phyloP scores from a whole-genome alignment of 352 stramenopile species.

The Phytophthora pinifolia region DNA sequence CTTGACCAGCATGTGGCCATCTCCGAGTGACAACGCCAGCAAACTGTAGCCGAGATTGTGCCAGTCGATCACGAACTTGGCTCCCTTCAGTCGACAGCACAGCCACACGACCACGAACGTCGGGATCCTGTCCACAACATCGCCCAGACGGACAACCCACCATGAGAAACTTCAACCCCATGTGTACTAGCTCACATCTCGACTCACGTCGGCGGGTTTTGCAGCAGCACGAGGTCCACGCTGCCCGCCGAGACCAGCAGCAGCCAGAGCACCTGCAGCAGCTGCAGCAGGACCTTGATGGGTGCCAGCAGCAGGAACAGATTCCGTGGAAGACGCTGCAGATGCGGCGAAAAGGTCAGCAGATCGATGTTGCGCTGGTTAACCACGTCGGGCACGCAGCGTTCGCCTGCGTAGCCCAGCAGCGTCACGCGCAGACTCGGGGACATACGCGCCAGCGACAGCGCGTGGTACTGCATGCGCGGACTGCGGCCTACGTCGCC shows the following conservation, averaged over 20 bases:
- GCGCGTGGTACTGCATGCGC: slow-evolving; percentile 99
- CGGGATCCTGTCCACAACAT: slow-evolving; percentile 79
- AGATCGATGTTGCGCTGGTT: slow-evolving; percentile 62
- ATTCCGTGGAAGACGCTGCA: slow-evolving; percentile 60
- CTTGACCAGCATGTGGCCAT: slow-evolving; percentile 69
- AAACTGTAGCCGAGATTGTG: slow-evolving; percentile 99
- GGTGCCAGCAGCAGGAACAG: slow-evolving; percentile 32
- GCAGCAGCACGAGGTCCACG: slow-evolving; percentile 94
- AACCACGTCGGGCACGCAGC: slow-evolving; percentile 77
- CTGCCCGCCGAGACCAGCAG: slow-evolving; percentile 42
- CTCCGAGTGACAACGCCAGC: slow-evolving; percentile 79
- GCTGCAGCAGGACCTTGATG: slow-evolving; percentile 78
- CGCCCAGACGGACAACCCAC: slow-evolving; percentile 4
- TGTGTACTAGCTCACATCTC: too few relatives aligned
- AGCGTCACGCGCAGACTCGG: slow-evolving; percentile 80
- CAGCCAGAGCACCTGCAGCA: slow-evolving; percentile 56
- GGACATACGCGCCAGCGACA: slow-evolving; percentile 90
- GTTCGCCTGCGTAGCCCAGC: slow-evolving; percentile 93
- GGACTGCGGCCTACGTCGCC: slow-evolving; percentile 96
- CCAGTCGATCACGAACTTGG: slow-evolving; percentile 98
- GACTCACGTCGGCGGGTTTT: slow-evolving; percentile 95
- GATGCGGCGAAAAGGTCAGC: slow-evolving; percentile 74
- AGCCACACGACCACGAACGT: slow-evolving; percentile 89
- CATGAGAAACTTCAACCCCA: too few relatives aligned
- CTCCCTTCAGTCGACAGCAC: slow-evolving; percentile 58